Evolutionary conservation across 768 basidiomycete genomes (phyloP).

Genomic region (Suillus placidus): DNA sequence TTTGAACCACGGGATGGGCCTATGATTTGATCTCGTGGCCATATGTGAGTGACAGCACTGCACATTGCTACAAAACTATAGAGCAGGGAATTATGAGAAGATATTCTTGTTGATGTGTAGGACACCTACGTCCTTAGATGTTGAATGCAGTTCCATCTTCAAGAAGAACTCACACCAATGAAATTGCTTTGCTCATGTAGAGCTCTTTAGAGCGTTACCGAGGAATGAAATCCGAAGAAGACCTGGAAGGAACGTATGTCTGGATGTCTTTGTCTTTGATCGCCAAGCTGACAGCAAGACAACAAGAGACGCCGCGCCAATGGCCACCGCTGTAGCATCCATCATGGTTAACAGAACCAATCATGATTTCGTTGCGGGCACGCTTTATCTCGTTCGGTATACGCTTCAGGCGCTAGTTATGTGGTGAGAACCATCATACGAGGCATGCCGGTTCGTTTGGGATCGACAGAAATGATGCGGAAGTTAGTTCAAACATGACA

Average conservation of each 20-base stretch:
- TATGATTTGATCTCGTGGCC: conserved; percentile 8
- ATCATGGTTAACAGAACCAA: neutral
- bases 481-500: neutral
- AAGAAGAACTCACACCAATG: conserved; percentile 4
- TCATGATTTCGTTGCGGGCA: neutral
- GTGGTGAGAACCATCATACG: no score
- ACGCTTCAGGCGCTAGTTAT: no score
- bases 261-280: neutral
- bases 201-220: conserved; percentile 36
- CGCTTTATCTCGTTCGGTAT: neutral
- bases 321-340: neutral
- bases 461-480: neutral
- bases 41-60: conserved; percentile 10
- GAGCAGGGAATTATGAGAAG: neutral
- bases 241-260: conserved; percentile 38
- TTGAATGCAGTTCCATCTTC: conserved; percentile 2
- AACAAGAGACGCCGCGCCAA: neutral
- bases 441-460: no score
- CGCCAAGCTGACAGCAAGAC: neutral
- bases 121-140: conserved; percentile 11
- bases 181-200: conserved; percentile 7
- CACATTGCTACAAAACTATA: conserved; percentile 3
- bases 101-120: neutral
- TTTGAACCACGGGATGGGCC: conserved; percentile 12
- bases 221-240: conserved; percentile 38